phyloP scores from a whole-genome alignment of 73 alveolate genomes.

The Paramecium caudatum region DNA sequence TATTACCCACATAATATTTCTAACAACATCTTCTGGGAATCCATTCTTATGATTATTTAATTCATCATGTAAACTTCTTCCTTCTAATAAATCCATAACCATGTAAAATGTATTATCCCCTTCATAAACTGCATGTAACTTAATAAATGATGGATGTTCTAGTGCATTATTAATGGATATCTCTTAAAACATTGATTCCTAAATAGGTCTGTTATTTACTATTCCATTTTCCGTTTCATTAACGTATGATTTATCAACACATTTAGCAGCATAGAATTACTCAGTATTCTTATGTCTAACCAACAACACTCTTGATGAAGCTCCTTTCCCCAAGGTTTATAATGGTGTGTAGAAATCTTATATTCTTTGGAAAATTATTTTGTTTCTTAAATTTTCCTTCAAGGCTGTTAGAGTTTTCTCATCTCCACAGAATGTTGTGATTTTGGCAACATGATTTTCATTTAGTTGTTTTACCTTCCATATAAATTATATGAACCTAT shows the following conservation, averaged over 20 bases:
- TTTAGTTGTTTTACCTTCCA: neutral
- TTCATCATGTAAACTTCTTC: constrained; percentile 75
- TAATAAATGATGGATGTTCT: constrained; percentile 73
- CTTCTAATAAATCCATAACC: constrained; percentile 76
- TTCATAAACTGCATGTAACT: constrained; percentile 73
- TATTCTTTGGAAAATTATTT: constrained; percentile 61
- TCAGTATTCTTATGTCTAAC: constrained; percentile 73
- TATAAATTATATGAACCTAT: neutral
- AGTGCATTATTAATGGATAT: constrained; percentile 52
- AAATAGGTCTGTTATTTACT: neutral
- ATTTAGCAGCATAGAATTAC: constrained; percentile 74
- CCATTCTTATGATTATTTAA: constrained; percentile 73
- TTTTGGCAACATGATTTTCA: constrained; percentile 57
- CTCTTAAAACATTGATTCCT: constrained; percentile 73
- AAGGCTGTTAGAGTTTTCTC: neutral
- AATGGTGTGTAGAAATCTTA: constrained; percentile 64
- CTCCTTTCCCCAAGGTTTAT: constrained; percentile 63
- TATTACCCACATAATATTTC: constrained; percentile 62
- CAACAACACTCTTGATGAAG: constrained; percentile 62
- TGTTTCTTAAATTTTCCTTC: constrained; percentile 61
- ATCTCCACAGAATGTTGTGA: neutral
- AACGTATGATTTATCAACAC: constrained; percentile 72
- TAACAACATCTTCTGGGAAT: constrained; percentile 69
- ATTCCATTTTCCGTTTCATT: constrained; percentile 76
- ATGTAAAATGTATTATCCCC: constrained; percentile 77